Evolutionary conservation across 1,284 basidiomycete species (phyloP).

Genomic region (Puccinia hordei): DNA sequence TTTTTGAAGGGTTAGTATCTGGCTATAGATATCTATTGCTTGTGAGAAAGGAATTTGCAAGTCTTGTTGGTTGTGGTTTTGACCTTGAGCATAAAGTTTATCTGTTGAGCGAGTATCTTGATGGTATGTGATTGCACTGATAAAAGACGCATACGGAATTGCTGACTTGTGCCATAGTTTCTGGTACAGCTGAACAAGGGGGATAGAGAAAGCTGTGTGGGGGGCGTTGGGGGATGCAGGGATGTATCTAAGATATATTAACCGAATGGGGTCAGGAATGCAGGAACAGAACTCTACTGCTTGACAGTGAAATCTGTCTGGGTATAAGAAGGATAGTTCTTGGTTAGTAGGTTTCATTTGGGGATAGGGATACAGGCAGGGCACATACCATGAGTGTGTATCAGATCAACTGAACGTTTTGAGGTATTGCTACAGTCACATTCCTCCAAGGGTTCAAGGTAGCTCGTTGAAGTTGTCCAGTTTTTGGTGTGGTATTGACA

Average conservation of each 20-base stretch:
- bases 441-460: not conserved
- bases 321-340: too few species aligned
- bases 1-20: not conserved
- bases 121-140: not conserved
- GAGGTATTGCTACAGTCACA: not conserved
- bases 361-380: too few species aligned
- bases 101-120: not conserved
- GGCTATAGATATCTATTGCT: not conserved
- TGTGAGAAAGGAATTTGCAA: not conserved
- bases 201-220: not conserved
- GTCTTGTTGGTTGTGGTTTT: not conserved
- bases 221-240: not conserved
- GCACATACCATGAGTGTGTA: not conserved
- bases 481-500: not conserved
- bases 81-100: not conserved
- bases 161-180: conserved; percentile 1
- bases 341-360: too few species aligned
- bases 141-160: not conserved
- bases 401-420: not conserved
- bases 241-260: conserved; percentile 4
- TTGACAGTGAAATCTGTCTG: too few species aligned
- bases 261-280: not conserved
- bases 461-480: not conserved
- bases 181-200: not conserved
- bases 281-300: too few species aligned